Conservation (phyloP, 129 eudicot genomes). For the Erigeron canadensis region DNA sequence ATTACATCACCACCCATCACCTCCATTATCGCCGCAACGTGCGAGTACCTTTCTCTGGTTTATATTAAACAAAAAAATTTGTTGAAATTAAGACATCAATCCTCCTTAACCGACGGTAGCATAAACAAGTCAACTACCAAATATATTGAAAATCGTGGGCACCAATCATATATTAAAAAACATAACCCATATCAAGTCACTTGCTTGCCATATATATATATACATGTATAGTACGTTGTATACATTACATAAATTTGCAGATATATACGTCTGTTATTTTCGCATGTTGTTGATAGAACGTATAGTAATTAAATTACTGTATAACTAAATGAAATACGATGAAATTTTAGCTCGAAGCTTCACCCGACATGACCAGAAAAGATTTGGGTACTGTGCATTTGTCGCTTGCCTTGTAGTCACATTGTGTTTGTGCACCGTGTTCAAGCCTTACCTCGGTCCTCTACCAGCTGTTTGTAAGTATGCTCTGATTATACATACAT, state of each 20-base stretch:
- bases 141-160: slow-evolving; percentile 28
- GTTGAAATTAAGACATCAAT: slow-evolving; percentile 17
- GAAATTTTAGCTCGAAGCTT: slow-evolving; percentile 52
- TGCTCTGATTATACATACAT: neutral
- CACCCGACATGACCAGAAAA: slow-evolving; percentile 43
- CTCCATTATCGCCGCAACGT: too few relatives aligned
- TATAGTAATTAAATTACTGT: neutral
- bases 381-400: slow-evolving; percentile 42
- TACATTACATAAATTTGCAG: neutral
- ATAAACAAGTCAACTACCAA: slow-evolving; percentile 27
- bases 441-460: slow-evolving; percentile 48
- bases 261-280: neutral
- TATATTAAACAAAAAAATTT: slow-evolving; percentile 13
- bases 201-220: neutral
- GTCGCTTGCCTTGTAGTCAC: slow-evolving; percentile 45
- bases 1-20: too few relatives aligned
- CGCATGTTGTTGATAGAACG: too few relatives aligned
- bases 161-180: slow-evolving; percentile 23
- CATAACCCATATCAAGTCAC: neutral
- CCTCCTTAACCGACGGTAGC: slow-evolving; percentile 24
- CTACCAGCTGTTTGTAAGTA: slow-evolving; percentile 37
- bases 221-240: neutral
- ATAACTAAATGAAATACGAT: slow-evolving; percentile 23
- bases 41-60: too few relatives aligned
- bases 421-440: slow-evolving; percentile 38